These are phyloP conservation scores for Fermentozyma sake DNA, from an alignment of 1,139 yeast species.

Conservation along the genomic window DNA sequence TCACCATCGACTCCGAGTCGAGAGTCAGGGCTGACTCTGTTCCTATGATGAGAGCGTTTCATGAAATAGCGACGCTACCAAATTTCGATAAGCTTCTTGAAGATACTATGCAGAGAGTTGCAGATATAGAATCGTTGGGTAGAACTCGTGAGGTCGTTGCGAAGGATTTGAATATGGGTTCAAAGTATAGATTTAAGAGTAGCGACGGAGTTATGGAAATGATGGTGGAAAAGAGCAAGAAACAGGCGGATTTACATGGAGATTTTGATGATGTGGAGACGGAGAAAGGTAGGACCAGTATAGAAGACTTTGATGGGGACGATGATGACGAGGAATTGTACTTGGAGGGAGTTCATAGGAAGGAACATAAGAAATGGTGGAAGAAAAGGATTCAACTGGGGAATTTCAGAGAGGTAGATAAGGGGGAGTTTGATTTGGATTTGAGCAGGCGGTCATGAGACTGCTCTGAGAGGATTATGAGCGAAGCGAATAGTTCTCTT, in stretches of 20 bases:
- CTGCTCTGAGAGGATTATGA: not conserved
- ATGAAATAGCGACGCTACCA: slow-evolving; percentile 69
- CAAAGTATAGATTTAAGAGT: slow-evolving; percentile 29
- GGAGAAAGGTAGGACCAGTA: too few species aligned
- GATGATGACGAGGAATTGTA: slow-evolving; percentile 29
- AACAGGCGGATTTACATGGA: slow-evolving; percentile 18
- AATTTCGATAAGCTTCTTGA: slow-evolving; percentile 66
- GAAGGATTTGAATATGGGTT: slow-evolving; percentile 62
- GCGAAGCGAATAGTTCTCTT: not conserved
- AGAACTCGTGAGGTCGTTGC: slow-evolving; percentile 77
- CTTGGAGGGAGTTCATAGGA: slow-evolving; percentile 38
- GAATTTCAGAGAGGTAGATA: not conserved
- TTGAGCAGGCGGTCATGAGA: not conserved
- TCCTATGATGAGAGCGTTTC: slow-evolving; percentile 88
- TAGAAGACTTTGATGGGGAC: too few species aligned
- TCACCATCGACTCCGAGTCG: slow-evolving; percentile 72
- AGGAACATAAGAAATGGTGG: slow-evolving; percentile 45
- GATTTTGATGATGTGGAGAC: slow-evolving; percentile 14
- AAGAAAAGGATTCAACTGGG: slow-evolving; percentile 32
- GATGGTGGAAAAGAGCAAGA: slow-evolving; percentile 14
- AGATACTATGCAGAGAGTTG: slow-evolving; percentile 68
- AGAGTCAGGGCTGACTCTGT: slow-evolving; percentile 77
- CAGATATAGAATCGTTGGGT: slow-evolving; percentile 73
- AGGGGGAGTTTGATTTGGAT: slow-evolving; percentile 1
- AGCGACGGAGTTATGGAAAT: slow-evolving; percentile 10